phyloP scores from a whole-genome alignment of 768 basidiomycete genomes.

The Ramaria rubella region DNA sequence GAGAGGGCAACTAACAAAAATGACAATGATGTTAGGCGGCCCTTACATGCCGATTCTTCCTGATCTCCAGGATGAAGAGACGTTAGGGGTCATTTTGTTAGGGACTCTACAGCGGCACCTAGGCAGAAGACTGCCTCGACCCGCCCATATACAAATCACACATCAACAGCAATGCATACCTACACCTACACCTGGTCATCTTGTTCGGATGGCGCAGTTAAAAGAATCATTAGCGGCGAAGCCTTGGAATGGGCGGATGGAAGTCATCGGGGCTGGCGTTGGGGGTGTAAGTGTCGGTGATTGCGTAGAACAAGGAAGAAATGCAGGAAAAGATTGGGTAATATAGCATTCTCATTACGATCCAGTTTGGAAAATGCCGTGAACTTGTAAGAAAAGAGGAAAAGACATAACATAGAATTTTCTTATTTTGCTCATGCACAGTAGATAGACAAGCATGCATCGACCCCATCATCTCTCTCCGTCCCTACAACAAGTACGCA shows the following conservation, averaged over 20 bases:
- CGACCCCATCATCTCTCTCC: neutral
- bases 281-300: slow-evolving; percentile 84
- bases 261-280: slow-evolving; percentile 78
- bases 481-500: neutral
- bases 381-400: neutral
- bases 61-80: slow-evolving; percentile 22
- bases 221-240: slow-evolving; percentile 32
- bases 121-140: slow-evolving; percentile 42
- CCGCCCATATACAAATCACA: slow-evolving; percentile 46
- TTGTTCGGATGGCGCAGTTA: slow-evolving; percentile 59
- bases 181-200: slow-evolving; percentile 65
- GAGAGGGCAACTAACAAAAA: slow-evolving; percentile 48
- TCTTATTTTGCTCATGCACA: neutral
- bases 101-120: slow-evolving; percentile 32
- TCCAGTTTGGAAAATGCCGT: neutral
- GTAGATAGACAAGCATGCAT: neutral
- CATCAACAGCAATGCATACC: slow-evolving; percentile 71
- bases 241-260: slow-evolving; percentile 43
- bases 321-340: slow-evolving; percentile 22
- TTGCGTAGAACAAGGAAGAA: slow-evolving; percentile 70
- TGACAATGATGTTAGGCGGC: slow-evolving; percentile 89
- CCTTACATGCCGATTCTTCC: slow-evolving; percentile 44
- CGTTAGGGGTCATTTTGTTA: slow-evolving; percentile 18
- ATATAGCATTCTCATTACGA: no score
- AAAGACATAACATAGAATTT: neutral